phyloP scores from a whole-genome alignment of 1,284 basidiomycete species.

The Apiotrichum gamsii region DNA sequence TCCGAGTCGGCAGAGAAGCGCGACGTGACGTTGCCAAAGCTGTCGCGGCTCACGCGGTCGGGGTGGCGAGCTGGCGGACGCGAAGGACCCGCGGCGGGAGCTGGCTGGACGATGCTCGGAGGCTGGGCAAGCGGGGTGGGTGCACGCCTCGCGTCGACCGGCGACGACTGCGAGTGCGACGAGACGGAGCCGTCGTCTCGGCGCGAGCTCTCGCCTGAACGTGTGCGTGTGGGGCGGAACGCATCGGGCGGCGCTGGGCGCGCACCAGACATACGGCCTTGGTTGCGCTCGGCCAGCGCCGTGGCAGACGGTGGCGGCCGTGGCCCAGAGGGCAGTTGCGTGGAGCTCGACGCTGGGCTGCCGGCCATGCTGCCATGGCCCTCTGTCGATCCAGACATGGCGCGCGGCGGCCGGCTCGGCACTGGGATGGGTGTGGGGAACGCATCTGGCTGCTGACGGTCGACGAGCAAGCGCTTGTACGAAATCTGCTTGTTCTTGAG shows the following conservation, averaged over 20 bases:
- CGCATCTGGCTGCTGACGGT: conserved; percentile 17
- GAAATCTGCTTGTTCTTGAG: conserved; percentile 83
- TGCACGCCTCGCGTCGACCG: neutral
- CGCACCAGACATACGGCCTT: conserved; percentile 2
- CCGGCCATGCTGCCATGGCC: conserved; percentile 12
- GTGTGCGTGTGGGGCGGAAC: conserved; percentile 41
- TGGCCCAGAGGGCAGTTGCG: conserved; percentile 3
- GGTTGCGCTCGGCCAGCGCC: conserved; percentile 28
- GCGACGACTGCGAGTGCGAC: neutral
- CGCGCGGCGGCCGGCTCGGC: neutral
- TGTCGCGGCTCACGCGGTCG: conserved; percentile 31
- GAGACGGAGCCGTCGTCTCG: conserved; percentile 1
- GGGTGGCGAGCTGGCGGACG: conserved; percentile 22
- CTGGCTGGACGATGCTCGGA: neutral
- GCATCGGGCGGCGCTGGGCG: conserved; percentile 45
- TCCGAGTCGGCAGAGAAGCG: conserved; percentile 43
- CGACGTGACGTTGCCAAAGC: conserved; percentile 23
- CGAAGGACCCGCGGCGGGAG: neutral
- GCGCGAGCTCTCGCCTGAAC: conserved; percentile 11
- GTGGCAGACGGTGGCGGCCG: conserved; percentile 7
- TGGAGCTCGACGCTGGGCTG: conserved; percentile 14
- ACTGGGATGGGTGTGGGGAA: neutral
- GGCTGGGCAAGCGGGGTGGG: neutral
- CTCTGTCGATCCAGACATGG: neutral
- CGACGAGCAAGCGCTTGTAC: conserved; percentile 49